Evolutionary conservation across 2,329 filamentous ascomycete species (phyloP), one percentile per base, ranked within the genome.

Genomic region (Nigrospora sphaerica): DNA sequence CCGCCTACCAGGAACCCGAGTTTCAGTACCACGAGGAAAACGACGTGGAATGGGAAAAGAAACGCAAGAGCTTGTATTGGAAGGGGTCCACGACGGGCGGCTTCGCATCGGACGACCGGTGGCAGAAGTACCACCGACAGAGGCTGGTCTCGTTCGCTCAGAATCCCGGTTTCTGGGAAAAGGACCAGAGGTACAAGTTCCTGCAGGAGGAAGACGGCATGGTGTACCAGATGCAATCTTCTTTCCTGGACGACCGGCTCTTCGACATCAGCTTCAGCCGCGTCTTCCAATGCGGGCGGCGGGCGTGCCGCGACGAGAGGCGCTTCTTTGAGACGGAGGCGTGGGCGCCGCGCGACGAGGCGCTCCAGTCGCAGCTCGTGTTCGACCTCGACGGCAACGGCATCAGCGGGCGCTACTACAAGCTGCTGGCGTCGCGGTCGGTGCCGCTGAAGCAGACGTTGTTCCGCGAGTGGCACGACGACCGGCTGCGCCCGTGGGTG

Each of bases 371-470:
- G 1, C 62, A 59, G 2, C 60, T 77, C 1, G 69, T 68, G 0
- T 70, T 80, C 45, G 78, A 81, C 48, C 47, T 77, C 2, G 78
- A 81, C 55, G 78, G 77, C 2, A 80, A 80, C 54, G 71, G 73
- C 4, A 73, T 77, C 47, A 77, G 71, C 32, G 77, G 75, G 0
- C 69, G 77, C 1, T 81, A 68, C 54, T 73, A 75, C 54, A 68
- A 68, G 34, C 58, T 80, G 0, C 58, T 81, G 2, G 67, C 70
- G 0, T 77, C 72, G 1, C 64, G 61, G 3, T 72, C 69, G 2
- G 53, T 65, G 1, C 71, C 73, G 0, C 55, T 81, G 14, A 81
- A 80, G 54, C 68, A 74, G 51, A 76, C 75, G 0, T 52, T 80
- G 0, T 59, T 78, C 9, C 64, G 68, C 3, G 78, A 81, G 57